Percentiles rank a stretch among this genome's conserved stretches.
phyloP scores from a whole-genome alignment of 2,329 filamentous ascomycete genomes.

The Fusarium illudens region DNA sequence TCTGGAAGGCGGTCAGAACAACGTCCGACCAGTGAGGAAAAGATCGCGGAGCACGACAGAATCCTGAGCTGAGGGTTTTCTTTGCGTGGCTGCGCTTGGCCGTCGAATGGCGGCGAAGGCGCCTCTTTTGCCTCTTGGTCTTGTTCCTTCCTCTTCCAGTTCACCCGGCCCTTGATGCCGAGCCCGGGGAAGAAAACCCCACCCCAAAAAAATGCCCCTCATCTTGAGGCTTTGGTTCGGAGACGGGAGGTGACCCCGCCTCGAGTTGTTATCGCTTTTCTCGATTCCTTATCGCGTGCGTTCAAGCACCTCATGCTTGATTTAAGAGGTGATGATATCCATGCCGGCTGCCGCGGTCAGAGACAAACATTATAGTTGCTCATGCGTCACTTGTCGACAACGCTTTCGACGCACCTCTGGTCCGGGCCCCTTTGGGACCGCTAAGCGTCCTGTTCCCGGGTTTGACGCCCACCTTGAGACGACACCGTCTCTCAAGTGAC shows the following conservation, averaged over 20 bases:
- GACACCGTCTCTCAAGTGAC: neutral
- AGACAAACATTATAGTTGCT: slow-evolving; percentile 1
- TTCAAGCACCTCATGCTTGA: neutral
- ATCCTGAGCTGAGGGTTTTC: neutral
- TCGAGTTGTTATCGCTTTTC: slow-evolving; percentile 22
- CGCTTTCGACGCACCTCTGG: slow-evolving; percentile 5
- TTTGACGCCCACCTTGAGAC: neutral
- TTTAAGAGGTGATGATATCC: neutral
- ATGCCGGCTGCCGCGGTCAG: neutral
- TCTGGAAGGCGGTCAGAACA: slow-evolving; percentile 39
- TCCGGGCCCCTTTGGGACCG: slow-evolving; percentile 6
- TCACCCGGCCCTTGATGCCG: neutral
- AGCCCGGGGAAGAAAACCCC: slow-evolving; percentile 21
- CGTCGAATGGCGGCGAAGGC: neutral
- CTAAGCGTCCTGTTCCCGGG: slow-evolving; percentile 1
- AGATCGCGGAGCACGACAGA: slow-evolving; percentile 17
- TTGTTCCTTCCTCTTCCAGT: slow-evolving; percentile 25
- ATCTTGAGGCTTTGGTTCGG: slow-evolving; percentile 7
- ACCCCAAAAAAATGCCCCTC: slow-evolving; percentile 22
- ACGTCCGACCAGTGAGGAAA: slow-evolving; percentile 23
- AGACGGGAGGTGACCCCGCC: slow-evolving; percentile 27
- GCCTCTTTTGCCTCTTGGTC: neutral
- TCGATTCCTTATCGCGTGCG: neutral
- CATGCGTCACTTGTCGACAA: slow-evolving; percentile 7
- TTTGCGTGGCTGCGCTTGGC: neutral